Percentiles rank a stretch among this genome's conserved stretches.
These are phyloP conservation scores for Ogataea hybrid DNA, from an alignment of 1,139 yeast genomes.

Conservation along the genomic window DNA sequence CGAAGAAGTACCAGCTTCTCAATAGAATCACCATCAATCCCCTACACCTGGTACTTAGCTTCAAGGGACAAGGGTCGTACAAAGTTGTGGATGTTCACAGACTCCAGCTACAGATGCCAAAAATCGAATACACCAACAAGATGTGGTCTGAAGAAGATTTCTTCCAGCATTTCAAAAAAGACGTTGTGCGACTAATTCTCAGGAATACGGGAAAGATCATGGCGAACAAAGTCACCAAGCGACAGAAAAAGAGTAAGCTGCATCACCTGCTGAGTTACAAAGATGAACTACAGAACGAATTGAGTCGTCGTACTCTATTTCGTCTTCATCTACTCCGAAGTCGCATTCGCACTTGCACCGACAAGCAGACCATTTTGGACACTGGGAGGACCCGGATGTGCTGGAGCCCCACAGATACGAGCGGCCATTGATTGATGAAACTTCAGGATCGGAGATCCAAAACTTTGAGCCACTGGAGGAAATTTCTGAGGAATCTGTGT, in stretches of 20 bases:
- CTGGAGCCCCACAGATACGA: slow-evolving; percentile 21
- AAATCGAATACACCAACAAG: slow-evolving; percentile 60
- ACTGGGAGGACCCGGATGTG: slow-evolving; percentile 25
- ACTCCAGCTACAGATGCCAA: slow-evolving; percentile 63
- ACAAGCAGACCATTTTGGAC: slow-evolving; percentile 6
- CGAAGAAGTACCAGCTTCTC: slow-evolving; percentile 44
- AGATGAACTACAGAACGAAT: background rate
- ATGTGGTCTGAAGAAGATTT: slow-evolving; percentile 82
- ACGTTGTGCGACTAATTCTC: slow-evolving; percentile 63
- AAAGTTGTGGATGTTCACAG: slow-evolving; percentile 71
- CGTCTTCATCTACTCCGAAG: background rate
- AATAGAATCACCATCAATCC: slow-evolving; percentile 55
- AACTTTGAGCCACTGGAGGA: slow-evolving; percentile 11
- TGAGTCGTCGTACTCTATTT: slow-evolving; percentile 1
- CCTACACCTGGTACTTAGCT: slow-evolving; percentile 61
- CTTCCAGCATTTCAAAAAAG: slow-evolving; percentile 60
- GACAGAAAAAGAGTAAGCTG: background rate
- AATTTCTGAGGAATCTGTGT: slow-evolving; percentile 13
- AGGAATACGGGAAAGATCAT: slow-evolving; percentile 78
- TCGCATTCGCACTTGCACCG: slow-evolving; percentile 13
- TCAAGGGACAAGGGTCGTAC: slow-evolving; percentile 69
- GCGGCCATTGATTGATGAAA: slow-evolving; percentile 1
- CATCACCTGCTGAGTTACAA: slow-evolving; percentile 7
- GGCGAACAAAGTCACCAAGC: slow-evolving; percentile 58
- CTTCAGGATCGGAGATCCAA: slow-evolving; percentile 3